Evolutionary conservation across 2,329 filamentous ascomycete genomes (phyloP).

Genomic region (Phialocephala sp.): DNA sequence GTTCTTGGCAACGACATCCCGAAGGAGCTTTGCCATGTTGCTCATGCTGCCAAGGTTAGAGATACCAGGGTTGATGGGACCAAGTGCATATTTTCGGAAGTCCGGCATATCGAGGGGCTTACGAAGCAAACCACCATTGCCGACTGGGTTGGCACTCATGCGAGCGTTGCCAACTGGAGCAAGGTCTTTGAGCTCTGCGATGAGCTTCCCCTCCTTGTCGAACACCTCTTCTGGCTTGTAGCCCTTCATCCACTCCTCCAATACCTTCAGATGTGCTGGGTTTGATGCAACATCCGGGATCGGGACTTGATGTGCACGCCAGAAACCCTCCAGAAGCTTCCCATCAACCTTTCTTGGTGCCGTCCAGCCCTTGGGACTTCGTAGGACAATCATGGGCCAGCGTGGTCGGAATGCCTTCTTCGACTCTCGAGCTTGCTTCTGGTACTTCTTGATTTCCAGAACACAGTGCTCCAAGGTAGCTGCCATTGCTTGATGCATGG

Average conservation of each 20-base stretch:
- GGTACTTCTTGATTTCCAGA: conserved; percentile 68
- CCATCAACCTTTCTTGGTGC: conserved; percentile 73
- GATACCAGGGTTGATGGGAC: conserved; percentile 64
- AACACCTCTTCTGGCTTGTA: conserved; percentile 79
- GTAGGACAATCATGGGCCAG: conserved; percentile 82
- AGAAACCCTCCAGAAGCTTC: conserved; percentile 77
- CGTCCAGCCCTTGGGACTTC: conserved; percentile 82
- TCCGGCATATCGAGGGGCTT: conserved; percentile 73
- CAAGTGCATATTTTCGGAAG: conserved; percentile 70
- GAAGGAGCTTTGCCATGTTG: conserved; percentile 71
- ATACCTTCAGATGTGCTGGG: conserved; percentile 66
- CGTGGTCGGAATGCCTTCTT: conserved; percentile 71
- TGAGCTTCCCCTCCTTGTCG: conserved; percentile 65
- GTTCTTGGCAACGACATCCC: conserved; percentile 71
- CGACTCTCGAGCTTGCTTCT: conserved; percentile 73
- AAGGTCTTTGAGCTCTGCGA: conserved; percentile 65
- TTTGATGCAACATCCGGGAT: conserved; percentile 73
- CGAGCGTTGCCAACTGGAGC: conserved; percentile 69
- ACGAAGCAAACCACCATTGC: conserved; percentile 71
- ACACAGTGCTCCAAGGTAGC: conserved; percentile 76
- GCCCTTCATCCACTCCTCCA: conserved; percentile 79
- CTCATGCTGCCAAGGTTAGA: conserved; percentile 67
- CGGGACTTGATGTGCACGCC: conserved; percentile 79
- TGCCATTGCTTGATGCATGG: conserved; percentile 85
- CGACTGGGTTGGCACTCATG: conserved; percentile 79